Base-by-base conservation (phyloP, 1,284 basidiomycete genomes). In the Ceratobasidium sp. region DNA sequence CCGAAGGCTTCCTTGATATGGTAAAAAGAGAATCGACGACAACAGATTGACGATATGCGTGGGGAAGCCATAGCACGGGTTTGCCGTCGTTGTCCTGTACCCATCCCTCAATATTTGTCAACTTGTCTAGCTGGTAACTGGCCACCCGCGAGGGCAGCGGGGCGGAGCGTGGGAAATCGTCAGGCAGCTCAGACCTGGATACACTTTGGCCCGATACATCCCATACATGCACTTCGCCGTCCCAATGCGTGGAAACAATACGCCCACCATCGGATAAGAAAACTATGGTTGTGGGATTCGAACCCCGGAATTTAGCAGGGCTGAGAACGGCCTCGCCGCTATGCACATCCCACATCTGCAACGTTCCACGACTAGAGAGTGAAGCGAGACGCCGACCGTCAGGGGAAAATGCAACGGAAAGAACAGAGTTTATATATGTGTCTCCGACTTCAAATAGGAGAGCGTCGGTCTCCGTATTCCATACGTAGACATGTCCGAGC, bases 331-430 rank as follows among this genome's bases (percentile, higher is more conserved):
- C 57, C 20, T 31, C 70, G 22, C 77, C 78, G 5, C 72, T 73
- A 38, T 75, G 75, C 13, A 76, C 73, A 72, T 79, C 77, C 78
- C 78, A 79, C 38, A 79, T 75, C 29, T 76, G 55, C 29, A 69
- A 12, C 7, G 65, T 69, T 15, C 45, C 53, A 34, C 62, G 67
- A 2, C 43, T 12, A 3, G 70, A 71, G 13, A 68, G 43, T 3
- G 68, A 69, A 2, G 40, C 47, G 31, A 71, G 52, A 6, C 35
- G 31, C 12, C 43, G 13, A 13, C 69, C 69, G 42, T 68, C 64
- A 4, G 70, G 68, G 2, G 68, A 71, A 43, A 29, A 58, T 6
- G 43, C 54, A n/a, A 71, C 50, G n/a, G 49, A 55, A 15, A 1
- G 2, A 6, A 71, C 69, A 20, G n/a, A 12, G 38, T 20, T 31